Evolutionary conservation across 2,329 filamentous ascomycete genomes (phyloP).

Genomic region (Cytospora mali): DNA sequence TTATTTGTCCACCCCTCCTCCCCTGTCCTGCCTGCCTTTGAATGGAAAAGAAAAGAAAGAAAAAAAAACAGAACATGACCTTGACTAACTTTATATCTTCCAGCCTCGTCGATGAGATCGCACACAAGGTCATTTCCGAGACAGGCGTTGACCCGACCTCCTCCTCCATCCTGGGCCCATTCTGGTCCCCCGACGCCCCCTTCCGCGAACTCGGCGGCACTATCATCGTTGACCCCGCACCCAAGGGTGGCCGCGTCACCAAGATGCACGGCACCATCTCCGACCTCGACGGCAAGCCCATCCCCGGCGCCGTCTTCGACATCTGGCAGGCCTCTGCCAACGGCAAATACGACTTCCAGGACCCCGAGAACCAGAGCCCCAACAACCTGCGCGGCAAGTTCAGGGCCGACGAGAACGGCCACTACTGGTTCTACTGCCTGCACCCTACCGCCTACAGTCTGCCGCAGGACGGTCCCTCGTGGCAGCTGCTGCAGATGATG

Average conservation of each 20-base stretch:
- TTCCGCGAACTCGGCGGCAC: constrained; percentile 55
- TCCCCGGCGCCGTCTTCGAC: constrained; percentile 54
- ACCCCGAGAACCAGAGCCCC: constrained; percentile 52
- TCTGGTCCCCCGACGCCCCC: constrained; percentile 66
- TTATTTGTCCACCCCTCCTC: background rate
- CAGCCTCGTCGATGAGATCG: constrained; percentile 63
- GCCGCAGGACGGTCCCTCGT: constrained; percentile 52
- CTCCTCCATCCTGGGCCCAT: constrained; percentile 68
- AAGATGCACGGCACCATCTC: constrained; percentile 55
- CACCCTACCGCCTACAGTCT: constrained; percentile 66
- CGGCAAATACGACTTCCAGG: constrained; percentile 61
- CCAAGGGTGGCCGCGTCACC: constrained; percentile 44
- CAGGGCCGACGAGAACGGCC: constrained; percentile 61
- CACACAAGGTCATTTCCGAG: constrained; percentile 54
- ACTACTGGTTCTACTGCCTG: constrained; percentile 65
- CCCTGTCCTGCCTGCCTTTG: background rate
- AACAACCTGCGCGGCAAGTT: constrained; percentile 65
- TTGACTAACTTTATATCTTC: background rate
- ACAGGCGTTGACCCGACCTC: constrained; percentile 52
- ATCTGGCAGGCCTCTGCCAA: constrained; percentile 67
- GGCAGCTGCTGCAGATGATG: constrained; percentile 32
- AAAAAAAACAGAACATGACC: too few species aligned
- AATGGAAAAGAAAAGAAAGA: too few species aligned
- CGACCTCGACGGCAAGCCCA: constrained; percentile 33
- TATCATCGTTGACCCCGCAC: constrained; percentile 51